A percentile compares a stretch with the other conserved stretches of the same genome.
Conservation (phyloP, 2,329 filamentous ascomycete genomes). For the Bipolaris gigantea region DNA sequence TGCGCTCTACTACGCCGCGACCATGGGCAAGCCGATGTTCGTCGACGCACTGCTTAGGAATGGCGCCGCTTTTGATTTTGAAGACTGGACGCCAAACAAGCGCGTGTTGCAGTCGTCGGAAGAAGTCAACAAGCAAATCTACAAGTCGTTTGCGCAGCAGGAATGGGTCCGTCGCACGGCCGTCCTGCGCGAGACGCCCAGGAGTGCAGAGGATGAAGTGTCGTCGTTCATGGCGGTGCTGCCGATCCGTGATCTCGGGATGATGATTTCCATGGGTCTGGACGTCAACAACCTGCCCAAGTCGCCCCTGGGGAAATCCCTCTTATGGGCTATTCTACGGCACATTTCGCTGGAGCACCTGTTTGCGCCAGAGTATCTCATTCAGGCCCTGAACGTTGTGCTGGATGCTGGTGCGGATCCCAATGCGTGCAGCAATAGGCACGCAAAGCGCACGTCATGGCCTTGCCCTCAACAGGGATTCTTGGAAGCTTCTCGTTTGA, state of each 20-base stretch:
- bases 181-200: conserved; percentile 23
- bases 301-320: conserved; percentile 16
- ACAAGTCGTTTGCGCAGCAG: conserved; percentile 30
- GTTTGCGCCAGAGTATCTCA: conserved; percentile 21
- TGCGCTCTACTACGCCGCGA: conserved; percentile 36
- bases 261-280: conserved; percentile 31
- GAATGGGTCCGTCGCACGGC: conserved; percentile 31
- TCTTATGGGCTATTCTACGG: conserved; percentile 32
- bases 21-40: conserved; percentile 29
- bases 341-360: conserved; percentile 17
- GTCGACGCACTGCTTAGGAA: conserved; percentile 31
- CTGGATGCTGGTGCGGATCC: conserved; percentile 23
- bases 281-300: conserved; percentile 25
- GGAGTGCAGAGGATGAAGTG: conserved; percentile 1
- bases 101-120: conserved; percentile 12
- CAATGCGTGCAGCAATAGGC: conserved; percentile 21
- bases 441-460: conserved; percentile 13
- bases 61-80: conserved; percentile 31
- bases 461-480: conserved; percentile 11
- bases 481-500: conserved; percentile 7
- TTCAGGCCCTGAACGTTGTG: conserved; percentile 22
- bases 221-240: conserved; percentile 23
- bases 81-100: conserved; percentile 27
- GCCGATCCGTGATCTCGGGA: conserved; percentile 22
- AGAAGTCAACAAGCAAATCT: conserved; percentile 19